These are phyloP conservation scores for Gossypium trilobum DNA, from an alignment of 441 rosid species.

Conservation along the genomic window DNA sequence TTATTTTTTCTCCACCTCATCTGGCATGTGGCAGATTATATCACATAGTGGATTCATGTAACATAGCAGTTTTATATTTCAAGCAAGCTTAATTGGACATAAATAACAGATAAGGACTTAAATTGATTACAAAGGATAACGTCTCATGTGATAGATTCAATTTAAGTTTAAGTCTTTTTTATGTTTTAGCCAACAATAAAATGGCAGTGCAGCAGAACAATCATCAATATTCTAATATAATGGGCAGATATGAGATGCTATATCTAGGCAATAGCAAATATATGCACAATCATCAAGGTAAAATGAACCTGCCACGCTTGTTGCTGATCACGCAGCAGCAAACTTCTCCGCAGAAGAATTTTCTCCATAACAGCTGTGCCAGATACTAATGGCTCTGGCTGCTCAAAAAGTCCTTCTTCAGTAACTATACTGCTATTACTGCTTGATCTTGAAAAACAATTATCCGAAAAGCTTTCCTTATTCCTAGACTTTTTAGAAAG, in stretches of 20 bases:
- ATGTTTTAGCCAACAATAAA: background rate
- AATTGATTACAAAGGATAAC: background rate
- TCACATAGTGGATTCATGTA: background rate
- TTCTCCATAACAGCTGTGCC: conserved; percentile 43
- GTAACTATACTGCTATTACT: conserved; percentile 46
- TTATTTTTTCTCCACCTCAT: background rate
- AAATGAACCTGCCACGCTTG: conserved; percentile 67
- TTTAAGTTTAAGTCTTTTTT: background rate
- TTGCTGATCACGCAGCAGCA: conserved; percentile 59
- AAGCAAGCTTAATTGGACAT: background rate
- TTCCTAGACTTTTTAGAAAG: conserved; percentile 42
- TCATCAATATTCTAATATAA: conserved; percentile 7
- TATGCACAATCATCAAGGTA: conserved; percentile 11
- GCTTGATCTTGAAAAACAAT: conserved; percentile 51
- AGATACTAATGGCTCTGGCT: conserved; percentile 45
- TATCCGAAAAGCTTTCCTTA: conserved; percentile 29
- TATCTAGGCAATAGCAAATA: background rate
- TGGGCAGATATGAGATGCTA: background rate
- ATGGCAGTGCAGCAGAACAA: conserved; percentile 3
- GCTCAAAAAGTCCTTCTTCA: conserved; percentile 68
- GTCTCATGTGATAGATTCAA: background rate
- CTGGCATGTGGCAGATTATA: background rate
- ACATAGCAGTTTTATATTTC: background rate
- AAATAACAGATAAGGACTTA: background rate
- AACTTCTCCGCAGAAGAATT: conserved; percentile 43